phyloP scores from a whole-genome alignment of 306 rosid genomes.

The Pyrus pyrifolia region DNA sequence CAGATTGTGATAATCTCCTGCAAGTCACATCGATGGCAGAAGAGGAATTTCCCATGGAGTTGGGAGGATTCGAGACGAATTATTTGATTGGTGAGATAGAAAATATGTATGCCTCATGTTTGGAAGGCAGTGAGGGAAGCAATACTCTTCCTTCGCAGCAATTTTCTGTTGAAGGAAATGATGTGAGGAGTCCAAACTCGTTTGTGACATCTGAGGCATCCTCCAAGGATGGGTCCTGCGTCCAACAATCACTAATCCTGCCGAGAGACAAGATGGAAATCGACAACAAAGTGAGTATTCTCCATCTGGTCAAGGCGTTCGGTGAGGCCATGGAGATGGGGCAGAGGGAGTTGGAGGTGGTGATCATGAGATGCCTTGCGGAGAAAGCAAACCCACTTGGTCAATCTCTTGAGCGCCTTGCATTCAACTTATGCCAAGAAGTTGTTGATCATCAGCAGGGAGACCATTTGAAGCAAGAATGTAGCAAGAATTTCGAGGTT shows the following conservation, averaged over 20 bases:
- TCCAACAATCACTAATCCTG: slow-evolving; percentile 28
- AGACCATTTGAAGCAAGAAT: slow-evolving; percentile 43
- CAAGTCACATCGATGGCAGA: slow-evolving; percentile 25
- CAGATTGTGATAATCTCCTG: slow-evolving; percentile 22
- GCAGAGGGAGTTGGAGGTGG: slow-evolving; percentile 33
- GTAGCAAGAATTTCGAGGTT: slow-evolving; percentile 24
- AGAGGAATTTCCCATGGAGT: slow-evolving; percentile 27
- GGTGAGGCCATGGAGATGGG: slow-evolving; percentile 42
- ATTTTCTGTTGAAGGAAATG: slow-evolving; percentile 18
- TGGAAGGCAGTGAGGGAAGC: slow-evolving; percentile 37
- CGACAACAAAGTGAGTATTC: slow-evolving; percentile 33
- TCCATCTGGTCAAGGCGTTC: slow-evolving; percentile 39
- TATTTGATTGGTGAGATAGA: slow-evolving; percentile 3
- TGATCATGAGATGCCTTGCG: slow-evolving; percentile 30
- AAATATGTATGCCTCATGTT: slow-evolving; percentile 6
- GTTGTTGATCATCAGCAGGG: slow-evolving; percentile 13
- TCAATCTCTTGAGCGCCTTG: slow-evolving; percentile 43
- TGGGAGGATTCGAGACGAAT: slow-evolving; percentile 25
- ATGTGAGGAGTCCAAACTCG: slow-evolving; percentile 42
- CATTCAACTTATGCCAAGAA: slow-evolving; percentile 35
- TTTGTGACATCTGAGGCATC: slow-evolving; percentile 38
- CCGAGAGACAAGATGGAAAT: slow-evolving; percentile 42
- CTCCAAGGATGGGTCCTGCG: slow-evolving; percentile 6
- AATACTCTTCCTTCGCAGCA: slow-evolving; percentile 17
- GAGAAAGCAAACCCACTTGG: slow-evolving; percentile 46